Evolutionary conservation across 1,139 yeast species (phyloP).

Genomic region (Geotrichum aggregatum): DNA sequence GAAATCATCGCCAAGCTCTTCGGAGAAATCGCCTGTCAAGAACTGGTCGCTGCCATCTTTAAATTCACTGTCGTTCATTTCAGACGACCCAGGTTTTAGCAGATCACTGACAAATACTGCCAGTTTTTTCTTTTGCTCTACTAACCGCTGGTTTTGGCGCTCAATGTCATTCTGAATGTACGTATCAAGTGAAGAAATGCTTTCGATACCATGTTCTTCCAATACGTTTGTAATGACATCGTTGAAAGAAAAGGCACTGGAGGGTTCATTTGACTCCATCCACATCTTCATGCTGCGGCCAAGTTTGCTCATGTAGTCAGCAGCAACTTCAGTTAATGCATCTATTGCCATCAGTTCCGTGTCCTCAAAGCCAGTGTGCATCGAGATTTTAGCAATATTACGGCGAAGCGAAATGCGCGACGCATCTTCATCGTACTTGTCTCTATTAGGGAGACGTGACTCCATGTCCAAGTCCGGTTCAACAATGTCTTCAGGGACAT

Average conservation of each 20-base stretch:
- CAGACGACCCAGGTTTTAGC: conserved; percentile 70
- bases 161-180: conserved; percentile 71
- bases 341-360: conserved; percentile 76
- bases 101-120: conserved; percentile 74
- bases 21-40: conserved; percentile 88
- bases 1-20: conserved; percentile 85
- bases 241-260: conserved; percentile 37
- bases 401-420: conserved; percentile 65
- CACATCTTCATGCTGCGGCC: conserved; percentile 69
- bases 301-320: conserved; percentile 68
- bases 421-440: conserved; percentile 51
- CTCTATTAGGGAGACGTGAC: conserved; percentile 69
- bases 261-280: conserved; percentile 37
- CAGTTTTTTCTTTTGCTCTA: conserved; percentile 63
- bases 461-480: conserved; percentile 75
- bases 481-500: conserved; percentile 56
- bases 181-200: conserved; percentile 69
- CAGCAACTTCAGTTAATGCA: conserved; percentile 78
- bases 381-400: conserved; percentile 70
- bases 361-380: conserved; percentile 91
- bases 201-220: conserved; percentile 78
- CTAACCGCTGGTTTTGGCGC: conserved; percentile 64
- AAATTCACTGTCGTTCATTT: conserved; percentile 72
- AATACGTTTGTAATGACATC: conserved; percentile 60
- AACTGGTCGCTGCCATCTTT: conserved; percentile 91